Percentiles rank a stretch among this genome's conserved stretches.
Conservation (phyloP, 306 rosid species). For the Trifolium subterraneum region DNA sequence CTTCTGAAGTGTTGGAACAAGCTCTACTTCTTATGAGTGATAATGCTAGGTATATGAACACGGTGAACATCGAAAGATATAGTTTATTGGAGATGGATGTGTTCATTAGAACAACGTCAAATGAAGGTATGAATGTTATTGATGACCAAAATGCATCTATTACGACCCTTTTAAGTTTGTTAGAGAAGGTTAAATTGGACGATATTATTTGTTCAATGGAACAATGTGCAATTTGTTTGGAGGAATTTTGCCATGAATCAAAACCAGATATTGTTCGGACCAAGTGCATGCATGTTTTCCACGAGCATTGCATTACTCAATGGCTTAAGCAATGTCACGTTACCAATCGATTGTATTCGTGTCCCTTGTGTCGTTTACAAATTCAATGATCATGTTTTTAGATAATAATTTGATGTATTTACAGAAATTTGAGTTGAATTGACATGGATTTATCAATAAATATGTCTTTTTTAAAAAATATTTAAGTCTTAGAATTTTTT, state of each 20-base stretch:
- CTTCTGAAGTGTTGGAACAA: background rate
- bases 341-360: background rate
- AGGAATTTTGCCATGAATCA: background rate
- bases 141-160: background rate
- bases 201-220: background rate
- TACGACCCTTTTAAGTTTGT: background rate
- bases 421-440: too few relatives aligned
- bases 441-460: too few relatives aligned
- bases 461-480: too few relatives aligned
- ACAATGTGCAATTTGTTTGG: slow-evolving; percentile 25
- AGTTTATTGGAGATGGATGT: background rate
- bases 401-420: background rate
- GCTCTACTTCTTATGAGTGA: background rate
- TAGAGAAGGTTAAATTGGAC: background rate
- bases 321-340: background rate
- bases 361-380: background rate
- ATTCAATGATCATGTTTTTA: background rate
- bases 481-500: too few relatives aligned
- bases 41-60: background rate
- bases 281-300: slow-evolving; percentile 15
- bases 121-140: background rate
- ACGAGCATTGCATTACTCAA: background rate
- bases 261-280: background rate
- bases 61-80: background rate
- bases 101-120: background rate